phyloP scores from a whole-genome alignment of 73 alveolate species.

The Stentor coeruleus region DNA sequence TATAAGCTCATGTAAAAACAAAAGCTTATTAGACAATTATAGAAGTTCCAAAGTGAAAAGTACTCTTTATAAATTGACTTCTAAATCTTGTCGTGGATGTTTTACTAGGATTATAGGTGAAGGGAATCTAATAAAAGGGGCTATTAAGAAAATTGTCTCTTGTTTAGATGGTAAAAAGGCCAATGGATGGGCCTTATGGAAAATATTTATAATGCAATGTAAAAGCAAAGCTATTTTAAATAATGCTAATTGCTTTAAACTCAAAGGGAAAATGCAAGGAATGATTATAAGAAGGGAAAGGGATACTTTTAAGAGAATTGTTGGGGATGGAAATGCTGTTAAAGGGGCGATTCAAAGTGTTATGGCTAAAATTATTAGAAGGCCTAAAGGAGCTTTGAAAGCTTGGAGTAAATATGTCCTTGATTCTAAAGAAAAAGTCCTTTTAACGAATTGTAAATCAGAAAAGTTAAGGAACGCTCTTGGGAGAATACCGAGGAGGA shows the following conservation, averaged over 20 bases:
- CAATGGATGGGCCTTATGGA: neutral
- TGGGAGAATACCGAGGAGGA: neutral
- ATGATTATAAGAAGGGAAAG: neutral
- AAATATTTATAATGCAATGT: neutral
- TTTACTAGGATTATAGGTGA: neutral
- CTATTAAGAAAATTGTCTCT: too few species aligned
- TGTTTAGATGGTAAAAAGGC: too few species aligned
- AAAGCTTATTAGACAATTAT: neutral
- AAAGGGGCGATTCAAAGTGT: neutral
- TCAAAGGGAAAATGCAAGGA: neutral
- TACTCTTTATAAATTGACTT: too few species aligned
- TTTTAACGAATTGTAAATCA: neutral
- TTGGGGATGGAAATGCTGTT: neutral
- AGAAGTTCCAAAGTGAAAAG: neutral
- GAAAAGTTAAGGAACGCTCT: slow-evolving; percentile 1
- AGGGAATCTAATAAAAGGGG: neutral
- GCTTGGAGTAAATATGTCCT: neutral
- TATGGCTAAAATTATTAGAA: neutral
- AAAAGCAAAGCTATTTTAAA: too few species aligned
- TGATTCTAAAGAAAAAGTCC: neutral
- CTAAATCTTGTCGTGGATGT: neutral
- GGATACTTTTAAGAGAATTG: neutral
- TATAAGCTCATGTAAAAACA: neutral
- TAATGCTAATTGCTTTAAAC: neutral
- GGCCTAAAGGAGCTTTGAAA: neutral